A percentile compares a stretch with the other conserved stretches of the same genome.
Conservation (phyloP, 805 yeast genomes). For the Starmerella bacillaris region DNA sequence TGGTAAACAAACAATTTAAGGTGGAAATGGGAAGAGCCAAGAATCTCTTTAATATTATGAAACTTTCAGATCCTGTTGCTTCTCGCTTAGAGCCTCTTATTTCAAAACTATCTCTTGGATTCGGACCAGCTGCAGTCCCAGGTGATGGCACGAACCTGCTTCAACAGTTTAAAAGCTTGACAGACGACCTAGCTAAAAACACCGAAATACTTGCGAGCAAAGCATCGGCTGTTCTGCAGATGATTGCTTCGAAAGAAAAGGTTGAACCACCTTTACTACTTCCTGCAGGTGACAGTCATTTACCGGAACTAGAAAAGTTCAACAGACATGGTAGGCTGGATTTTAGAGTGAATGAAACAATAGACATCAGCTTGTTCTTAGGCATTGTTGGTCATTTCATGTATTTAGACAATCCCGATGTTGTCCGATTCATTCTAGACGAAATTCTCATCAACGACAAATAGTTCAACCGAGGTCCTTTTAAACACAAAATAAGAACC, state of each 20-base stretch:
- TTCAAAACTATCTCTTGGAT: slow-evolving; percentile 28
- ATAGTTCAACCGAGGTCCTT: too few relatives aligned
- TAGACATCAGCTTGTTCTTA: slow-evolving; percentile 60
- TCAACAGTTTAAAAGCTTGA: slow-evolving; percentile 26
- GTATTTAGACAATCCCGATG: slow-evolving; percentile 71
- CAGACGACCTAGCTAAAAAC: slow-evolving; percentile 22
- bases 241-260: background rate
- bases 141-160: slow-evolving; percentile 29
- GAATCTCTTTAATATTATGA: slow-evolving; percentile 64
- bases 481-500: too few relatives aligned
- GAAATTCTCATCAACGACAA: slow-evolving; percentile 31
- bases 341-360: slow-evolving; percentile 57
- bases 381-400: slow-evolving; percentile 76
- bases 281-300: background rate
- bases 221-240: slow-evolving; percentile 10
- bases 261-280: background rate
- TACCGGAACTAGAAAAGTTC: slow-evolving; percentile 27
- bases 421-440: slow-evolving; percentile 57
- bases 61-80: slow-evolving; percentile 82
- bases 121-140: slow-evolving; percentile 41
- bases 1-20: slow-evolving; percentile 39
- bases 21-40: slow-evolving; percentile 26
- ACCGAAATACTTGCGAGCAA: slow-evolving; percentile 14
- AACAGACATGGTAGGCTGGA: slow-evolving; percentile 70
- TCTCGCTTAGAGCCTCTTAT: slow-evolving; percentile 79